Evolutionary conservation across 2,329 filamentous ascomycete genomes (phyloP), one percentile per base, ranked within the genome.

Genomic region (Ceratocystis variospora): DNA sequence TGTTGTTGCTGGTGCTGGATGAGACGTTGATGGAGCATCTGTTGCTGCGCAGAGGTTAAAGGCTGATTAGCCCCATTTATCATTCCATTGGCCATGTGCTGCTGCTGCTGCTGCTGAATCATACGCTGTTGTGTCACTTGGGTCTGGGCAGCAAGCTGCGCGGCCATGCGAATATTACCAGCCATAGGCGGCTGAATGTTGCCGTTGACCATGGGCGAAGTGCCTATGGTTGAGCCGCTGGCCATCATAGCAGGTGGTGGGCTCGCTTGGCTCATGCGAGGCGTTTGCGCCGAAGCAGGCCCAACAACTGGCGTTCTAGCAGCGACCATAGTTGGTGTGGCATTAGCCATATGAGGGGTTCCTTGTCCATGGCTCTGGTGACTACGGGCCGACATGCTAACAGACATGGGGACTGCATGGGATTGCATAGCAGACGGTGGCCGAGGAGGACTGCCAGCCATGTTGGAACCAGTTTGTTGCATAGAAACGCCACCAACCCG

Each of bases 401-500:
- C 80, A 0, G 83, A 76, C 80, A 85, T 84, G 3, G 83, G 81
- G 0, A 79, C 83, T 5, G 75, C 73, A 65, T 81, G 80, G 64
- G 80, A 82, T 68, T 86, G 85, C 2, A 84, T 83, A 4, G 85
- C 84, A 17, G 87, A 89, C 0, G 85, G 77, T 17, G 87, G 85
- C 57, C 87, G 79, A 19, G 84, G 78, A 31, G 87, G 87, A 71
- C 86, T 89, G 63, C 79, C 83, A 22, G 84, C 85, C 79, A 88
- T 86, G 70, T 81, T 86, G 1, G 87, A 88, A 62, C 81, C 83
- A 33, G 83, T 84, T 45, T 81, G 79, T 69, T 86, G 83, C 85
- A 88, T 87, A 0, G 83, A 76, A 31, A 82, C 81, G 45, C 80
- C 80, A 55, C 79, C 79, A n/a, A 84, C 80, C 79, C 83, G 85